Base-by-base conservation (phyloP, 2,329 filamentous ascomycete species). In the Eutypa lata region DNA sequence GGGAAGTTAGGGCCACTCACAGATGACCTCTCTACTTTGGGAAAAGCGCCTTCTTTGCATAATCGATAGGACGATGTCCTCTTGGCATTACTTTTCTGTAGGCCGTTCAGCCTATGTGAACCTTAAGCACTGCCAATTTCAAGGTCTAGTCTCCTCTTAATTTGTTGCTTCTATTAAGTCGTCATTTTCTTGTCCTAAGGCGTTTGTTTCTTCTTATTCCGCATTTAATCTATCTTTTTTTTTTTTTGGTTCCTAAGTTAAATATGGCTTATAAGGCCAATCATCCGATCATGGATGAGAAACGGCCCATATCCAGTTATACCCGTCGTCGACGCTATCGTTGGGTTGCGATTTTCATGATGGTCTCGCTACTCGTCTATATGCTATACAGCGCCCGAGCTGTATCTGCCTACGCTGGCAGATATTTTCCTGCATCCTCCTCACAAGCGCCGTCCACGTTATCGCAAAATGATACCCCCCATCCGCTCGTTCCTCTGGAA, bases 401-500 rank as follows among this genome's bases (percentile, higher is more conserved):
- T 18, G 40, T 60, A 33, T 53, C 62, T 16, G 51, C 55, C 11
- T 62, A 61, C 38, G 54, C 53, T 8, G 44, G 49, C 38, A 47
- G 53, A 22, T 57, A 57, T 40, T 48, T 53, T 24, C 38, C 50
- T 10, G 16, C 26, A 22, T 46, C 21, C 8, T 24, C 28, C 19
- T 31, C 14, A 2, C 31, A 47, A 21, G n/a, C 26, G 7, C 35
- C 35, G n/a, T 28, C 16, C 35, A 26, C 31, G 43, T 7, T 21
- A 22, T 49, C 47, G 5, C 24, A 19, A 16, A 43, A 28, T 40
- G 56, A 13, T 22, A 54, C 13, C 43, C 52, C 31, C 14, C 46
- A 19, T 16, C 53, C 22, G 48, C 52, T 47, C 50, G 58, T 40
- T 28, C 50, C 91, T 3, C 73, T 99, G 2, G 94, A 99, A 70